Evolutionary conservation across 495 filamentous ascomycete species (phyloP).

Genomic region (Xylaria cubensis): DNA sequence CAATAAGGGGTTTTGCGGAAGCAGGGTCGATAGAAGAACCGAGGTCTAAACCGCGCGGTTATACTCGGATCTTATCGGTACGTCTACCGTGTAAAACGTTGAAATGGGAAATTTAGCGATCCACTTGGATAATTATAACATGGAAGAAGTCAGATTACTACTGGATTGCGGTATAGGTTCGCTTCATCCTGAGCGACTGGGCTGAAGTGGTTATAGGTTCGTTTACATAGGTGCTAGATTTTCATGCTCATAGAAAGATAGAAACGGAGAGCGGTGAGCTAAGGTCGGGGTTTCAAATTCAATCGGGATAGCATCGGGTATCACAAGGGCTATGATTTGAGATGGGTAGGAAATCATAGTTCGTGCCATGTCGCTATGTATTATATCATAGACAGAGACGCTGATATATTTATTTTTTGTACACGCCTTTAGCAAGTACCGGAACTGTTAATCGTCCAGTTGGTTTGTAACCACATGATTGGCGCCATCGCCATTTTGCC

Average conservation of each 20-base stretch:
- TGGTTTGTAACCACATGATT: background rate
- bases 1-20: no score
- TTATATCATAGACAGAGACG: slow-evolving; percentile 13
- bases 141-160: background rate
- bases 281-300: background rate
- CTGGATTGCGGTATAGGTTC: background rate
- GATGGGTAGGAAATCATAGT: background rate
- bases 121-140: background rate
- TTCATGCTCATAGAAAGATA: background rate
- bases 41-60: background rate
- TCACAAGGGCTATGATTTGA: background rate
- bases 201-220: background rate
- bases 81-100: background rate
- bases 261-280: background rate
- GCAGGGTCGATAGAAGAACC: background rate
- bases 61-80: background rate
- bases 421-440: background rate
- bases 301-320: background rate
- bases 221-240: no score
- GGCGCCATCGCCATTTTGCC: background rate
- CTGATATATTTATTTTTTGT: background rate
- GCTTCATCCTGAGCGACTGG: background rate
- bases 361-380: slow-evolving; percentile 13
- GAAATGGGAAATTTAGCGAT: background rate
- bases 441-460: background rate